These are phyloP conservation scores for Plantago ovata DNA, from an alignment of 257 asterid species.

Conservation along the genomic window DNA sequence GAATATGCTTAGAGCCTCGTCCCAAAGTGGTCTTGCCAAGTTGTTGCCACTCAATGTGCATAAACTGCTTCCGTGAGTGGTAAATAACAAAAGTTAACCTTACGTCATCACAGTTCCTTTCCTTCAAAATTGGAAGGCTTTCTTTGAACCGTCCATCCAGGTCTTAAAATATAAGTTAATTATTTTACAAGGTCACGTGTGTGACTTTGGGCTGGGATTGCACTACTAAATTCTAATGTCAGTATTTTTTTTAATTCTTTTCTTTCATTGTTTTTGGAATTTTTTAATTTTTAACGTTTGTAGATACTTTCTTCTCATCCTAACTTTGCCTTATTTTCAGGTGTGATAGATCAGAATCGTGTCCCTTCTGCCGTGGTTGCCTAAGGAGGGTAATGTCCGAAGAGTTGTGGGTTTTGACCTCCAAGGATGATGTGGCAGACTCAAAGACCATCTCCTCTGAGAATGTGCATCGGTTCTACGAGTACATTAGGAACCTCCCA, in stretches of 20 bases:
- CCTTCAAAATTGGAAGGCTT: too few species aligned
- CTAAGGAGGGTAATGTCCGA: constrained; percentile 63
- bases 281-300: too few species aligned
- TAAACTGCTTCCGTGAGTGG: constrained; percentile 86
- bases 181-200: too few species aligned
- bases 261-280: too few species aligned
- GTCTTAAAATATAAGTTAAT: too few species aligned
- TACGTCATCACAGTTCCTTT: too few species aligned
- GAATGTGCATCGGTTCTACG: constrained; percentile 63
- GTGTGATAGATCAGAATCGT: constrained; percentile 76
- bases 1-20: constrained; percentile 76
- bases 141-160: too few species aligned
- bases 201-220: too few species aligned
- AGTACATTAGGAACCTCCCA: constrained; percentile 62
- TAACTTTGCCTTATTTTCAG: constrained; percentile 31
- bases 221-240: too few species aligned
- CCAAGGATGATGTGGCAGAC: constrained; percentile 71
- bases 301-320: constrained; percentile 8
- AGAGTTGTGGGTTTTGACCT: constrained; percentile 83
- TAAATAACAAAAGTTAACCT: too few species aligned
- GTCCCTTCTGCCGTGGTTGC: constrained; percentile 90
- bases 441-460: constrained; percentile 48
- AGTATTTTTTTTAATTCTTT: too few species aligned
- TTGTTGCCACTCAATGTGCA: constrained; percentile 94
- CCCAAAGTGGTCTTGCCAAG: constrained; percentile 81